Conservation (phyloP, 2,329 filamentous ascomycete genomes). For the Cladosporium sp. region DNA sequence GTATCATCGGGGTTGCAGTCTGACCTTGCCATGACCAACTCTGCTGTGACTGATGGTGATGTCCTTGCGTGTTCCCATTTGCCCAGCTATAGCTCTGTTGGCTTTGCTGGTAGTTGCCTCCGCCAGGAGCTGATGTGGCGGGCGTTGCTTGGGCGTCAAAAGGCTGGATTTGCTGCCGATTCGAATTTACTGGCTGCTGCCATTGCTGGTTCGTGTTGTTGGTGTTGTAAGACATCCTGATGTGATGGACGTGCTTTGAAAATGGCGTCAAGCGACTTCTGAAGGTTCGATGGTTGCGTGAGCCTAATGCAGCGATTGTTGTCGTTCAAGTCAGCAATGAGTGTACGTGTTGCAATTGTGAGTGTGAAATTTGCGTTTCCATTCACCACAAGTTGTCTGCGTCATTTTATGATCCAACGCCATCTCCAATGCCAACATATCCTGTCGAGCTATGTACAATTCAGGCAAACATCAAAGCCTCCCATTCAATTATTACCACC, state of each 20-base stretch:
- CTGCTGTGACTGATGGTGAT: conserved; percentile 2
- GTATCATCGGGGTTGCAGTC: neutral
- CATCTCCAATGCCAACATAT: neutral
- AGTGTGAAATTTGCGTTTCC: too few relatives aligned
- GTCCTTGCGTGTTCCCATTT: neutral
- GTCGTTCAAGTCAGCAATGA: neutral
- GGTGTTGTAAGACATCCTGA: neutral
- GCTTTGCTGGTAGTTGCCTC: conserved; percentile 3
- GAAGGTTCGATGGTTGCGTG: neutral
- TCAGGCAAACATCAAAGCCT: neutral
- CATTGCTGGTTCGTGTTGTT: neutral
- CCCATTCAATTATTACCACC: neutral
- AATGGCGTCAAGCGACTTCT: too few relatives aligned
- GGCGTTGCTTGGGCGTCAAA: neutral
- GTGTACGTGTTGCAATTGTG: neutral
- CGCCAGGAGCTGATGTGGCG: neutral
- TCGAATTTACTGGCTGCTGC: neutral
- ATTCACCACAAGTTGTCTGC: too few relatives aligned
- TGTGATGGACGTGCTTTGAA: neutral
- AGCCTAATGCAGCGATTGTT: neutral
- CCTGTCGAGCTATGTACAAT: conserved; percentile 2
- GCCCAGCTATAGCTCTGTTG: conserved; percentile 2
- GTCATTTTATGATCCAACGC: neutral
- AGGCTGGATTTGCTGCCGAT: neutral
- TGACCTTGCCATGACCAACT: conserved; percentile 5